Evolutionary conservation across 495 filamentous ascomycete genomes (phyloP), one percentile per base, ranked within the genome.

Genomic region (Baudoinia panamericana): DNA sequence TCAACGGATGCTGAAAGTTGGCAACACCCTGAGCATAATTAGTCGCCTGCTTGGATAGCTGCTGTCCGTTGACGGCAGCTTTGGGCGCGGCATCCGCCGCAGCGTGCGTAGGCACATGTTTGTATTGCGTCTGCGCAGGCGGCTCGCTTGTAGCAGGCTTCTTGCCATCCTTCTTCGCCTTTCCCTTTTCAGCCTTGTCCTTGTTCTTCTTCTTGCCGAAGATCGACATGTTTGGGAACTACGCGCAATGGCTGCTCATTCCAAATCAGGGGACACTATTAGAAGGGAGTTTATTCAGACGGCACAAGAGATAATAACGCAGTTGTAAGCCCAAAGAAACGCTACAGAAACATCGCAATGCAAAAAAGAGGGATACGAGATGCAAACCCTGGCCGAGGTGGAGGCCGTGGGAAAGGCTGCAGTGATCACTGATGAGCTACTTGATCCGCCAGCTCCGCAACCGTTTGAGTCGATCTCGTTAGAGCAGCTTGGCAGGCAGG

Each of bases 71-170:
- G 28, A 25, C 27, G 13, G 27, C 5, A 10, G 24, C 22, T 16
- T 30, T 36, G 2, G 18, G 27, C 11, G 75, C 39, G 34, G 75
- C 68, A 49, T 80, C 55, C 57, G 61, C 36, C 48, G 51, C 53
- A 4, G 54, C 56, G 32, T 58, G 56, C 12, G 43, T 53, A 10
- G 54, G 51, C 16, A 57, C 27, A 41, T 59, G 52, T 41, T 51
- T 58, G 52, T 59, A 59, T 21, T 28, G 24, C 23, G 20, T 41
- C 9, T 44, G 46, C 22, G 34, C 26, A 5, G 41, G 36, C 19
- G 29, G 41, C 5, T 36, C 32, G 16, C 5, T 26, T 8, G 8
- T 10, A 7, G 22, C 13, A n/a, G 25, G 21, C 30, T 37, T 37
- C 18, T 37, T 37, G 3, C 4, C n/a, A 25, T 37, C 34, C 5